Conservation (phyloP, 2,329 filamentous ascomycete species). For the Epichloe coenophiala region DNA sequence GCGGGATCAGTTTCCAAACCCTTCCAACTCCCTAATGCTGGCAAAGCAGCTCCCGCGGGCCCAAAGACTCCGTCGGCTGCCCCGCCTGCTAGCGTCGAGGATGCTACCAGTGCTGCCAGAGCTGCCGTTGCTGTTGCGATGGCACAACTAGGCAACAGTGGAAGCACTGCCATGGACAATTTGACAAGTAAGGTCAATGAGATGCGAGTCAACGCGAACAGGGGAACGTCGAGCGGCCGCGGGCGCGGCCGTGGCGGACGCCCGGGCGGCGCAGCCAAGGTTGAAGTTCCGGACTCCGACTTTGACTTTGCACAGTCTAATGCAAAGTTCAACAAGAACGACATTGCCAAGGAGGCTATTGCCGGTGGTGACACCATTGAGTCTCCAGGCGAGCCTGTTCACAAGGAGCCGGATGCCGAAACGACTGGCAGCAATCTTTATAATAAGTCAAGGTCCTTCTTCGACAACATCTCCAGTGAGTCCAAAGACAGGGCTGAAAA, state of each 20-base stretch:
- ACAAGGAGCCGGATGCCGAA: constrained; percentile 25
- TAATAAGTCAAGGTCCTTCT: constrained; percentile 84
- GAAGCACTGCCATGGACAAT: constrained; percentile 49
- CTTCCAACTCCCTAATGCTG: constrained; percentile 19
- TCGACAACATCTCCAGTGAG: constrained; percentile 96
- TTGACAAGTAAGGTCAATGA: constrained; percentile 63
- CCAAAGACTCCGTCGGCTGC: constrained; percentile 25
- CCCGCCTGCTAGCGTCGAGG: constrained; percentile 32
- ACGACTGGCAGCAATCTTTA: constrained; percentile 43
- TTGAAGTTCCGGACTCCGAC: constrained; percentile 81
- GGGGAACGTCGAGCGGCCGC: constrained; percentile 35
- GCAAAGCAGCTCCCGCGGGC: constrained; percentile 16
- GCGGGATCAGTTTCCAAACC: constrained; percentile 30
- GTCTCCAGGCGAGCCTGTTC: constrained; percentile 25
- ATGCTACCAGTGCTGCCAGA: constrained; percentile 61
- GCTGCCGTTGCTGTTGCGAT: constrained; percentile 71
- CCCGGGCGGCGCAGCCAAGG: constrained; percentile 38
- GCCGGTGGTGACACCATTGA: constrained; percentile 57
- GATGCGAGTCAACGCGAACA: constrained; percentile 53
- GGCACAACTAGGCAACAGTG: constrained; percentile 47
- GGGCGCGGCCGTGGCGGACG: constrained; percentile 36
- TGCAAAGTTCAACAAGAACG: constrained; percentile 34
- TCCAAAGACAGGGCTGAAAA: constrained; percentile 75
- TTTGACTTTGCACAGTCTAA: constrained; percentile 68
- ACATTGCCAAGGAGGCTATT: constrained; percentile 74